Percentiles rank a stretch among this genome's conserved stretches.
phyloP scores from a whole-genome alignment of 805 yeast species.

The Sugiyamaella marilandica region DNA sequence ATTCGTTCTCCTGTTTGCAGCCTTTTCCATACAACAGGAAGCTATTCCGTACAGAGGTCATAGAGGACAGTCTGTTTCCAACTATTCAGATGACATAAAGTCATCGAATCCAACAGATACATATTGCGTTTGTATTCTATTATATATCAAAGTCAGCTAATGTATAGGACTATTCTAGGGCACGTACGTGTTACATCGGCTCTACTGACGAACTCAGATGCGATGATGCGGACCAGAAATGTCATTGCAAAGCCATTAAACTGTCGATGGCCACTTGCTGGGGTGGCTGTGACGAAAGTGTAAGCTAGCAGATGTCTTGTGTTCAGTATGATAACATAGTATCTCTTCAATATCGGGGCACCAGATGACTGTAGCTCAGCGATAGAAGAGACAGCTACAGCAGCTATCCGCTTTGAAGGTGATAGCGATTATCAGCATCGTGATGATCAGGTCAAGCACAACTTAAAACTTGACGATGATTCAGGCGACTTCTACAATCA shows the following conservation, averaged over 20 bases:
- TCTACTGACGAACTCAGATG: not conserved
- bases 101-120: no score
- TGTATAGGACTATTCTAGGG: not conserved
- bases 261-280: not conserved
- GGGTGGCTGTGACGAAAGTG: not conserved
- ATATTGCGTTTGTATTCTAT: no score
- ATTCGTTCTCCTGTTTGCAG: no score
- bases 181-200: not conserved
- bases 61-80: no score
- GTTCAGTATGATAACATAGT: not conserved
- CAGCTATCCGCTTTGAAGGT: slow-evolving; percentile 18
- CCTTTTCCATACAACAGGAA: no score
- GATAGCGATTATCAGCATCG: slow-evolving; percentile 19
- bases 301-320: not conserved
- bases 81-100: no score
- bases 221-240: not conserved
- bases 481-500: not conserved
- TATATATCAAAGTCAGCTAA: not conserved
- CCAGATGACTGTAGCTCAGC: not conserved
- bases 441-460: slow-evolving; percentile 12
- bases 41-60: no score
- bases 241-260: not conserved
- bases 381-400: slow-evolving; percentile 1
- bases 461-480: not conserved
- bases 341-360: not conserved